Evolutionary conservation across 148 eudicot species (phyloP), one percentile per base, ranked within the genome.

Genomic region (Talinum fruticosum): DNA sequence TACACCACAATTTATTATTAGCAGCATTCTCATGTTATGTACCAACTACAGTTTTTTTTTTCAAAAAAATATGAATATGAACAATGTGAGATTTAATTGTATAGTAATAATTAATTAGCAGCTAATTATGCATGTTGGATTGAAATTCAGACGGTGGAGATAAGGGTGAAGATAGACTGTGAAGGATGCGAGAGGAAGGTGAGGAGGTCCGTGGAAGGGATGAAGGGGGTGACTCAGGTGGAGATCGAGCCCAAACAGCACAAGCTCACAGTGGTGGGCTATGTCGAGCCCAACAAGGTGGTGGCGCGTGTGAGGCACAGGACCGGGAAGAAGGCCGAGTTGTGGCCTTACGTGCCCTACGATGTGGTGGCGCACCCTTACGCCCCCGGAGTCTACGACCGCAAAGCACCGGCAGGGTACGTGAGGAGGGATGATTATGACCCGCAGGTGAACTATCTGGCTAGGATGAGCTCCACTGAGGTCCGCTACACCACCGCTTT

Each of bases 111-210:
- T 15, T 47, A 47, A 28, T 32, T 41, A 41, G 12, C 14, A 2
- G n/a, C n/a, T n/a, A n/a, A n/a, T n/a, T n/a, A n/a, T n/a, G n/a
- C n/a, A 41, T 41, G 47, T 8, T 41, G 47, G 12, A 41, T 41
- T 41, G 47, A 41, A 18, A 18, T 10, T 29, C 87, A 94, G 98
- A 94, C 98, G 12, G 98, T 94, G 76, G 98, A 92, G 86, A 87
- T 93, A 24, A 90, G 81, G 80, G 81, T 89, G 29, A 92, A 90
- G 83, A 94, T 94, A 18, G 95, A 90, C 80, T 94, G 98, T 44
- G 97, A 94, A 83, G 98, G 98, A 71, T 92, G 98, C 38, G 98
- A 88, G 85, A 80, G 98, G 44, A 92, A 84, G 78, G 96, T 94
- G 53, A 71, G 93, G 54, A 84, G 89, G 72, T 69, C 98, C 0